Evolutionary conservation across 1,139 yeast genomes (phyloP), one percentile per base, ranked within the genome.

Genomic region (Pichia sp.): DNA sequence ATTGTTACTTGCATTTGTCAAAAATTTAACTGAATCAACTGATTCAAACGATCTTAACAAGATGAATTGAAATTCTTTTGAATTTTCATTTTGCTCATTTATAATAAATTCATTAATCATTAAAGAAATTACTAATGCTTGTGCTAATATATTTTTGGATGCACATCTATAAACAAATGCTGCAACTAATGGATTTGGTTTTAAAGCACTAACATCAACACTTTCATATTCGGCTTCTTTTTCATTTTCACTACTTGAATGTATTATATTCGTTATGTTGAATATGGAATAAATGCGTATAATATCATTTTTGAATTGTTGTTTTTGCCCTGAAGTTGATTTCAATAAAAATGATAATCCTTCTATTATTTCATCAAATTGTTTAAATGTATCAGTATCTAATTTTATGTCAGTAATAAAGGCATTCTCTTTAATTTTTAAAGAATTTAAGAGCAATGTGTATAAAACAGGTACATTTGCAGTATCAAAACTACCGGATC

Each of bases 1-100:
- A 3, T 28, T 33, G 14, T 54, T 46, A 6, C 48, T 29, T 3
- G 50, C 45, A 45, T 56, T 42, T 16, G 45, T 25, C 0, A 62
- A 38, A n/a, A 64, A 47, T 3, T 49, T 31, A 18, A 39, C 13
- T 28, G 56, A 53, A 51, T 60, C 54, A 39, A 47, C 45, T 30
- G 49, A 39, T 46, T 64, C 67, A 13, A 63, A 42, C 16, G 60
- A 29, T 29, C 67, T 50, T 13, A 62, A 39, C 0, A 64, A 47
- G 25, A 63, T 34, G 50, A 63, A 64, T 42, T 54, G 49, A 44
- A 61, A 59, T 48, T 53, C 54, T 7, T 49, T 45, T 4, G 60
- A 52, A 25, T 49, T 44, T 13, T 29, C 46, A 19, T n/a, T 25
- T n/a, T 28, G 19, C 5, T 36, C 39, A 14, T 29, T 25, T 5